Evolutionary conservation across 371 early-diverging fungal genomes (phyloP).

Genomic region (Mucor ambiguus): DNA sequence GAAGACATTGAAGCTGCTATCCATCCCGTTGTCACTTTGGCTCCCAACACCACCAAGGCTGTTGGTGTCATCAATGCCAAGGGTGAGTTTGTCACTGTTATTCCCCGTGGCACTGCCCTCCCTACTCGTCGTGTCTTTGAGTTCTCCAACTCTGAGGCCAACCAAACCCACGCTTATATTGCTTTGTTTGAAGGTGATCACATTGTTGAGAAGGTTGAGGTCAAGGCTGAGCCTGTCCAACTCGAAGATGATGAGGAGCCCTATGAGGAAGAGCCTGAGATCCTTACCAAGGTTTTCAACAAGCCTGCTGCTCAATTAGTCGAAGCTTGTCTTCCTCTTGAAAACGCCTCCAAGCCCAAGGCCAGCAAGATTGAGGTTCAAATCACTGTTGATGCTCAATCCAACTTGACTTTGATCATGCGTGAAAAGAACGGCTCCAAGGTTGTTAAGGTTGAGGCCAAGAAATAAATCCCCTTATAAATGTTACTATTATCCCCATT

Average conservation of each 20-base stretch:
- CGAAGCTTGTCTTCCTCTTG: slow-evolving; percentile 60
- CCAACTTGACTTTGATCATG: slow-evolving; percentile 55
- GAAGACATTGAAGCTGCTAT: slow-evolving; percentile 57
- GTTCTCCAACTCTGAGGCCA: slow-evolving; percentile 67
- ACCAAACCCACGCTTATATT: slow-evolving; percentile 78
- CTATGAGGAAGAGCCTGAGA: slow-evolving; percentile 54
- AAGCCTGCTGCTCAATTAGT: slow-evolving; percentile 61
- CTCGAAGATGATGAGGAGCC: slow-evolving; percentile 60
- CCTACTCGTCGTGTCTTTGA: slow-evolving; percentile 81
- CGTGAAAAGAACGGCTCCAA: slow-evolving; percentile 64
- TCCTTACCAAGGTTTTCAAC: slow-evolving; percentile 48
- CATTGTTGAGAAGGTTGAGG: slow-evolving; percentile 61
- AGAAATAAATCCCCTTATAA: slow-evolving; percentile 28
- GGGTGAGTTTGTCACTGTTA: slow-evolving; percentile 74
- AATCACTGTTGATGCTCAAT: slow-evolving; percentile 56
- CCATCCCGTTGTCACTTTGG: slow-evolving; percentile 65
- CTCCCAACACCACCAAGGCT: slow-evolving; percentile 71
- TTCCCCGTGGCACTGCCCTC: slow-evolving; percentile 84
- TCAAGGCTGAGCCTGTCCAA: slow-evolving; percentile 51
- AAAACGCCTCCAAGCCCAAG: slow-evolving; percentile 52
- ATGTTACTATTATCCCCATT: neutral
- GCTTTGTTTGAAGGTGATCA: slow-evolving; percentile 84
- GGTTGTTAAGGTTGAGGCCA: slow-evolving; percentile 51
- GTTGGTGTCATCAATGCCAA: slow-evolving; percentile 79
- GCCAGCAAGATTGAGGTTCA: slow-evolving; percentile 61